These are phyloP conservation scores for Monilinia polystroma DNA, from an alignment of 2,329 filamentous ascomycete species.

Conservation along the genomic window DNA sequence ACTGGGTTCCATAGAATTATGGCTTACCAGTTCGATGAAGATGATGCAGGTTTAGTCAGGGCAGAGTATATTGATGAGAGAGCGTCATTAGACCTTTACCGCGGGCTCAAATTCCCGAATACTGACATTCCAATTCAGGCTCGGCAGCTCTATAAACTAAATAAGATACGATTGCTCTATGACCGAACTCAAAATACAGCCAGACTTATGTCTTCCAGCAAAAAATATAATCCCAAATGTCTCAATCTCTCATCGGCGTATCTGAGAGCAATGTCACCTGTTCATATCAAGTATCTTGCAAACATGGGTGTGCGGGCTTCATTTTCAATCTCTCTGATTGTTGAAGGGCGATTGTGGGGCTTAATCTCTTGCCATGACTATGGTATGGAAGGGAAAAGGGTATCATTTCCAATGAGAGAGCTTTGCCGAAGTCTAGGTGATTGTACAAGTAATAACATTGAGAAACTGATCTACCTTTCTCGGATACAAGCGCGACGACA, in stretches of 20 bases:
- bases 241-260: conserved; percentile 72
- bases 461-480: conserved; percentile 26
- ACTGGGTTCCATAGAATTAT: conserved; percentile 91
- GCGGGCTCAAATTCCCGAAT: conserved; percentile 84
- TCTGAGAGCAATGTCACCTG: conserved; percentile 84
- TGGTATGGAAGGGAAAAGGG: conserved; percentile 59
- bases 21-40: conserved; percentile 85
- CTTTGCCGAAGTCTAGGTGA: conserved; percentile 65
- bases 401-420: conserved; percentile 51
- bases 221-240: conserved; percentile 69
- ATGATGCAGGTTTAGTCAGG: conserved; percentile 82
- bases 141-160: conserved; percentile 81
- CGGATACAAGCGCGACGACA: conserved; percentile 27
- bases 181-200: conserved; percentile 79
- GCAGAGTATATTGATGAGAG: conserved; percentile 81
- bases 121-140: conserved; percentile 85
- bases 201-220: conserved; percentile 74
- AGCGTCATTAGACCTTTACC: conserved; percentile 81
- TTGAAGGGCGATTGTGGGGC: conserved; percentile 83
- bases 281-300: conserved; percentile 80
- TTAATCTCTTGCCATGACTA: conserved; percentile 85
- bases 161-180: conserved; percentile 84
- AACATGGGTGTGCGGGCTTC: conserved; percentile 90
- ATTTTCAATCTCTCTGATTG: conserved; percentile 91
- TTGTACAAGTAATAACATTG: conserved; percentile 54